phyloP scores from a whole-genome alignment of 306 rosid genomes.

The Castanopsis chinensis region DNA sequence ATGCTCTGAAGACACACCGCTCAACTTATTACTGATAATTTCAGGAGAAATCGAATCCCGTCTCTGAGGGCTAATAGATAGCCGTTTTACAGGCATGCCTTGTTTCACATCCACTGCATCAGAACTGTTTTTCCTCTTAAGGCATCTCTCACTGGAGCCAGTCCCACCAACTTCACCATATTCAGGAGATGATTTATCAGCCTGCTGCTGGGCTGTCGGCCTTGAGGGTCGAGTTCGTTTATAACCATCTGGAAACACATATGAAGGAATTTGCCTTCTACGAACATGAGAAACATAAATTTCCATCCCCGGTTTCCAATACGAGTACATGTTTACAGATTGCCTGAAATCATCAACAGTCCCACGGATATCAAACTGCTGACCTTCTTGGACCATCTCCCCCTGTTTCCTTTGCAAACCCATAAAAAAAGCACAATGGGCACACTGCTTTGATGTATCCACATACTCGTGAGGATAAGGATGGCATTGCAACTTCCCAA shows the following conservation, averaged over 20 bases:
- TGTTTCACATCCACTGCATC: constrained; percentile 23
- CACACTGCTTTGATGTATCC: constrained; percentile 43
- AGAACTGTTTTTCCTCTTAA: constrained; percentile 39
- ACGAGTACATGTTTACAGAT: constrained; percentile 43
- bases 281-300: constrained; percentile 52
- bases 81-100: constrained; percentile 28
- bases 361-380: constrained; percentile 57
- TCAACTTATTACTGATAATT: constrained; percentile 13
- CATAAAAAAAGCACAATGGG: constrained; percentile 51
- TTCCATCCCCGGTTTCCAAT: constrained; percentile 60
- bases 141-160: constrained; percentile 26
- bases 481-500: constrained; percentile 61
- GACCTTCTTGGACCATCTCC: constrained; percentile 52
- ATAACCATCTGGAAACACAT: constrained; percentile 42
- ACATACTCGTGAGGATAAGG: constrained; percentile 42
- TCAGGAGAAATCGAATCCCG: constrained; percentile 35
- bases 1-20: constrained; percentile 28
- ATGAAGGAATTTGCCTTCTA: constrained; percentile 46
- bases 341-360: constrained; percentile 48
- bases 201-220: constrained; percentile 20
- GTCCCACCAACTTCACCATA: constrained; percentile 16
- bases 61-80: constrained; percentile 28
- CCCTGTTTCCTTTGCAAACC: constrained; percentile 59
- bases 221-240: constrained; percentile 35
- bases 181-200: constrained; percentile 15